Evolutionary conservation across 495 filamentous ascomycete species (phyloP), one percentile per base, ranked within the genome.

Genomic region (Talaromyces wortmannii): DNA sequence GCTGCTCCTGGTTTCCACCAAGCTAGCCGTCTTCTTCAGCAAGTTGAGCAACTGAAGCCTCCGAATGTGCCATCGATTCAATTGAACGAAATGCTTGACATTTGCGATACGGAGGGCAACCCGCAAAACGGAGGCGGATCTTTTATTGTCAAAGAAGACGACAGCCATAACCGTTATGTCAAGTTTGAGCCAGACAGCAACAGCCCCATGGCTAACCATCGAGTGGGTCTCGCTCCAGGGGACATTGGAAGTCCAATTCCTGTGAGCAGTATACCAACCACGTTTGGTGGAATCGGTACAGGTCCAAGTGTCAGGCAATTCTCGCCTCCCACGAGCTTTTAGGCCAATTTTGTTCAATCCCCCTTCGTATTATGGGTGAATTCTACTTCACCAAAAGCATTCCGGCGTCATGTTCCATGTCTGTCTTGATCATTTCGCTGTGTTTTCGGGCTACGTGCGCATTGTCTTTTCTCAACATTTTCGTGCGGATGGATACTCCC

Each of bases 41-140:
- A 86, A 51, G 76, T 95, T 11, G 83, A 89, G 31, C 64, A 77
- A 46, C 68, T 83, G 36, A 83, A 80, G 32, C 70, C 78, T 18
- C 59, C 75, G 0, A 69, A 66, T 42, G 86, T 90, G 43, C 69
- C 79, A 2, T 68, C 80, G 0, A 81, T 94, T 55, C 73, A 73
- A 3, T 73, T 88, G 50, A 73, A 82, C 31, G 91, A 96, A 58
- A 77, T 98, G 67, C 76, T 91, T n/a, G 87, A 90, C 48, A 89
- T 95, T 54, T 92, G 88, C 67, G 92, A 97, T 57, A 95, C 92
- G 2, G 87, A 94, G 64, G 94, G 94, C 55, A 95, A 89, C 61
- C 63, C 74, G 0, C 81, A 87, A 48, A 97, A 97, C 59, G 94
- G 94, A 51, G 94, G 94, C 51, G 94, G 94, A 16, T 85, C 77